Conservation (phyloP, 2,329 filamentous ascomycete species). For the Ascochyta pisi region DNA sequence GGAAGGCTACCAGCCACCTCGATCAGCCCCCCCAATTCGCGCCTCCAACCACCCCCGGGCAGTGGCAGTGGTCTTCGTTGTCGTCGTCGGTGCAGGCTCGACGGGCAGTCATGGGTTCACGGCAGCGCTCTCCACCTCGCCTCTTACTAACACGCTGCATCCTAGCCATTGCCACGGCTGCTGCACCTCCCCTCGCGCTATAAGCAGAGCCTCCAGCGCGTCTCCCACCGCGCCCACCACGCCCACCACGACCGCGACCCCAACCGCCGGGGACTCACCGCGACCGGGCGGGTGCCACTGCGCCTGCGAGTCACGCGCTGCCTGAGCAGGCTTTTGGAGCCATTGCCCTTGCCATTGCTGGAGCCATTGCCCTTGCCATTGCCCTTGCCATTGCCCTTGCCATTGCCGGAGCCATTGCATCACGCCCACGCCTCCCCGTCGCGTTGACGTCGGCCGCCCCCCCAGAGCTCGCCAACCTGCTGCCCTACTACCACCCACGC, state of each 20-base stretch:
- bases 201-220: conserved; percentile 24
- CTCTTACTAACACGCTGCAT: conserved; percentile 29
- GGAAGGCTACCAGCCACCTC: conserved; percentile 14
- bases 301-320: conserved; percentile 28
- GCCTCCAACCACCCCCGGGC: conserved; percentile 23
- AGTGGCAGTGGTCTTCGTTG: no score
- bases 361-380: background rate
- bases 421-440: conserved; percentile 17
- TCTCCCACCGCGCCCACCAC: conserved; percentile 8
- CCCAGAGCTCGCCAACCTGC: conserved; percentile 38
- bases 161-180: conserved; percentile 29
- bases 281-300: conserved; percentile 31
- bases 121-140: conserved; percentile 25
- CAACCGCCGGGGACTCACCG: conserved; percentile 25
- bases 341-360: background rate
- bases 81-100: conserved; percentile 7
- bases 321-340: conserved; percentile 9
- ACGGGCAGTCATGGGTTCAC: conserved; percentile 33
- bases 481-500: conserved; percentile 27
- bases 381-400: no score
- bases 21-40: conserved; percentile 31
- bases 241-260: conserved; percentile 7
- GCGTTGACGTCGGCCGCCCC: conserved; percentile 37
- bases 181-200: conserved; percentile 25
- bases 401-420: background rate